These are phyloP conservation scores for Cercospora citrullina DNA, from an alignment of 2,329 filamentous ascomycete species.

Conservation along the genomic window DNA sequence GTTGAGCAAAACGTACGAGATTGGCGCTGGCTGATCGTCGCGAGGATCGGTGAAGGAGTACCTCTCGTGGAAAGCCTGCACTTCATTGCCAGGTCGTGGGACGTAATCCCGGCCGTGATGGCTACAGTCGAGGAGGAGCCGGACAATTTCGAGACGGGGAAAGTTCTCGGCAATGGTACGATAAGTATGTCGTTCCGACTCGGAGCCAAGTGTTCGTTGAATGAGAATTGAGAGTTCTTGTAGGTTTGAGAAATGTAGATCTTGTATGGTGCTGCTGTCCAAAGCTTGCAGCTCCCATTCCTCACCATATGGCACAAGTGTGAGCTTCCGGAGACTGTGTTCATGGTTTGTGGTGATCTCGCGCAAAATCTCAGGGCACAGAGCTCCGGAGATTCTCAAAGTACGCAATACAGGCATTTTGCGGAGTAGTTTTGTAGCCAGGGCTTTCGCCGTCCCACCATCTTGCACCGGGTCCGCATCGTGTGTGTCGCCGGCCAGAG, in stretches of 20 bases:
- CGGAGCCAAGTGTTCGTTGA: not conserved
- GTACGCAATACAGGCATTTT: not conserved
- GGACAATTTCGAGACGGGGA: not conserved
- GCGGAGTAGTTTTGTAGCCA: not conserved
- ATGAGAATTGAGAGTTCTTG: not conserved
- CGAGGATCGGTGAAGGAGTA: not conserved
- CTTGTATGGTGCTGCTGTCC: not conserved
- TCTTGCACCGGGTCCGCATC: too few relatives aligned
- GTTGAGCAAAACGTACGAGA: not conserved
- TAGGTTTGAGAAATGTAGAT: not conserved
- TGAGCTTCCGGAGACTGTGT: not conserved
- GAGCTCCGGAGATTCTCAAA: not conserved
- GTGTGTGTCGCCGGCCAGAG: too few relatives aligned
- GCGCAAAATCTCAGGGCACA: not conserved
- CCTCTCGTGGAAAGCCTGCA: not conserved
- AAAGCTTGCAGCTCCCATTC: not conserved
- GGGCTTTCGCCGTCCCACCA: too few relatives aligned
- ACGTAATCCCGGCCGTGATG: not conserved
- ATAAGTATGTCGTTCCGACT: not conserved
- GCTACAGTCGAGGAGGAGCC: not conserved
- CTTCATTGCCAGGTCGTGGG: not conserved
- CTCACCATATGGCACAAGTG: not conserved
- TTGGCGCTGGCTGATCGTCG: not conserved
- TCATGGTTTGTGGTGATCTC: not conserved
- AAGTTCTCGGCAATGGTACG: not conserved